A percentile compares a stretch with the other conserved stretches of the same genome.
Evolutionary conservation across 768 basidiomycete genomes (phyloP).

Genomic region (Russula lepida): DNA sequence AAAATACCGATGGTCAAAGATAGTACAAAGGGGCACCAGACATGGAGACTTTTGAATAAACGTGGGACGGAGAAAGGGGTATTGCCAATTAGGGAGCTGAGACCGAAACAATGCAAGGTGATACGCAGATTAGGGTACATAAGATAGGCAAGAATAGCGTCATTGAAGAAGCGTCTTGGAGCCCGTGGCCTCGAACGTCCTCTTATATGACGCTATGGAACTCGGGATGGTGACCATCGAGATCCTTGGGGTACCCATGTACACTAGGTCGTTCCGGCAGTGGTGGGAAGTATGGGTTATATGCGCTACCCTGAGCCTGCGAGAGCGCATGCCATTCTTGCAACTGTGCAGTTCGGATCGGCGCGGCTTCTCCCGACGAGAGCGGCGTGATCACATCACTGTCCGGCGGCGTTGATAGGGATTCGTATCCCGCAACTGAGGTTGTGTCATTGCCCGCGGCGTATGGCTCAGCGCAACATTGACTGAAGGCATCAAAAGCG

Average conservation of each 20-base stretch:
- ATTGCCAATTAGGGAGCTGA: conserved; percentile 16
- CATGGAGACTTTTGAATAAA: conserved; percentile 18
- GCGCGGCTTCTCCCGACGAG: conserved; percentile 21
- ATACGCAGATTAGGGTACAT: conserved; percentile 19
- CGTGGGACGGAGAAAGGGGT: conserved; percentile 16
- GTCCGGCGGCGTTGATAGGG: conserved; percentile 20
- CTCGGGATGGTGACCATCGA: conserved; percentile 15
- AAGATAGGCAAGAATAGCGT: conserved; percentile 23
- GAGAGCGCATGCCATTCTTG: conserved; percentile 22
- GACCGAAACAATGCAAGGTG: conserved; percentile 12
- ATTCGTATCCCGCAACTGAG: conserved; percentile 16
- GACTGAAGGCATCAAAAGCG: neutral
- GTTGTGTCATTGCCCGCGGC: conserved; percentile 12
- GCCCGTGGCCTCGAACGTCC: conserved; percentile 14
- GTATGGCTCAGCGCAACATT: conserved; percentile 13
- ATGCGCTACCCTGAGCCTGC: conserved; percentile 19
- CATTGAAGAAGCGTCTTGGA: conserved; percentile 13
- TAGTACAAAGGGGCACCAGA: conserved; percentile 17
- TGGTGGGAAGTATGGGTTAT: conserved; percentile 22
- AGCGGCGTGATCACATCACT: conserved; percentile 22
- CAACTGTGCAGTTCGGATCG: conserved; percentile 19
- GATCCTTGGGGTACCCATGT: conserved; percentile 17
- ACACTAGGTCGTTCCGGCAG: conserved; percentile 17
- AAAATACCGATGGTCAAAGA: conserved; percentile 16
- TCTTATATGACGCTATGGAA: conserved; percentile 21